Percentiles rank a stretch among this genome's conserved stretches.
These are phyloP conservation scores for Myxozyma mucilagina DNA, from an alignment of 805 yeast genomes.

Conservation along the genomic window DNA sequence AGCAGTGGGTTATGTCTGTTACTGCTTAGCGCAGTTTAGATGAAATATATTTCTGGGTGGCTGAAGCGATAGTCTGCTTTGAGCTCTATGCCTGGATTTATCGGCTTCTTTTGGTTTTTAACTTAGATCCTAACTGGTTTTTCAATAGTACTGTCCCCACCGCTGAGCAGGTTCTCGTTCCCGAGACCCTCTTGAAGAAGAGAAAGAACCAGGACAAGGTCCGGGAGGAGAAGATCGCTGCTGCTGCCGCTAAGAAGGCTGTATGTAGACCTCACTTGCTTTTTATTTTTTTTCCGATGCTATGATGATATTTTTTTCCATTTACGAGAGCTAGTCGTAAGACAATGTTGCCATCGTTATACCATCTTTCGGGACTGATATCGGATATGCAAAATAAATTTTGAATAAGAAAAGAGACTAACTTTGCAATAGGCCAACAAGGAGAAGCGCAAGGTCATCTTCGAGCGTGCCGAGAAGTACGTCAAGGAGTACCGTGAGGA, in stretches of 20 bases:
- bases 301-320: slow-evolving; percentile 31
- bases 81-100: slow-evolving; percentile 19
- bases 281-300: slow-evolving; percentile 5
- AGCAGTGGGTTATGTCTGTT: slow-evolving; percentile 29
- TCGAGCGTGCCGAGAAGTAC: slow-evolving; percentile 93
- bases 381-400: slow-evolving; percentile 1
- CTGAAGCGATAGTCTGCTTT: slow-evolving; percentile 4
- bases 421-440: slow-evolving; percentile 44
- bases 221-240: slow-evolving; percentile 47
- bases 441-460: slow-evolving; percentile 60
- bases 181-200: slow-evolving; percentile 56
- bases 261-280: slow-evolving; percentile 29
- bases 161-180: slow-evolving; percentile 38
- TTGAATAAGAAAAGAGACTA: neutral
- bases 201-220: slow-evolving; percentile 53
- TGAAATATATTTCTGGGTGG: slow-evolving; percentile 30
- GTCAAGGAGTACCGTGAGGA: slow-evolving; percentile 86
- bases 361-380: slow-evolving; percentile 88
- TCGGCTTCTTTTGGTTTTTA: neutral
- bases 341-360: slow-evolving; percentile 70
- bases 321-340: slow-evolving; percentile 29
- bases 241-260: slow-evolving; percentile 37
- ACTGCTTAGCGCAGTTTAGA: slow-evolving; percentile 26
- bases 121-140: slow-evolving; percentile 7
- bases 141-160: slow-evolving; percentile 50